Conservation (phyloP, 768 basidiomycete genomes). For the Daedaleopsis sinensis region DNA sequence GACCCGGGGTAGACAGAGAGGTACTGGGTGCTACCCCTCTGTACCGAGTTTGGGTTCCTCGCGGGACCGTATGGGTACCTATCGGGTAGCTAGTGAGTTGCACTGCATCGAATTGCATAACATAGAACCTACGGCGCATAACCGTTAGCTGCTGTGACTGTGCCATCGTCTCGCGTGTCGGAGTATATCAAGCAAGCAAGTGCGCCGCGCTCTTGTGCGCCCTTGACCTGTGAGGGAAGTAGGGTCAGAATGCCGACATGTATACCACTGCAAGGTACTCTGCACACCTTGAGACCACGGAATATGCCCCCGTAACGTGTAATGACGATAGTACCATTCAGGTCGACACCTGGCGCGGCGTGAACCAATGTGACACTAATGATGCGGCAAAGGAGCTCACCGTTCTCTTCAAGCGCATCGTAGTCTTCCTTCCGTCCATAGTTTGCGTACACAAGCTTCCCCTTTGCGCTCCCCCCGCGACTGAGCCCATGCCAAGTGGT, state of each 20-base stretch:
- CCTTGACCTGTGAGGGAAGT: conserved; percentile 60
- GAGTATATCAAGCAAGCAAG: conserved; percentile 80
- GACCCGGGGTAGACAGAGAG: conserved; percentile 57
- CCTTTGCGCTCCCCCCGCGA: conserved; percentile 72
- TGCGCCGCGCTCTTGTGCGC: conserved; percentile 83
- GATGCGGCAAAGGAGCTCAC: conserved; percentile 1
- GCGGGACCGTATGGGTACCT: conserved; percentile 87
- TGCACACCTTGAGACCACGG: conserved; percentile 79
- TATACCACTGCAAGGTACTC: background rate
- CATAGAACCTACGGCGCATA: conserved; percentile 50
- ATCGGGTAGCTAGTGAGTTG: background rate
- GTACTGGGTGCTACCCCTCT: conserved; percentile 84
- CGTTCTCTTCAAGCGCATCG: conserved; percentile 57
- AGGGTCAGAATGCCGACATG: background rate
- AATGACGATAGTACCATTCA: conserved; percentile 79
- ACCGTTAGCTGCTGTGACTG: conserved; percentile 74
- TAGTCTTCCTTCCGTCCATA: conserved; percentile 80
- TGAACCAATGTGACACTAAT: background rate
- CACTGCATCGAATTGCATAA: background rate
- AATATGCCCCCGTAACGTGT: conserved; percentile 76
- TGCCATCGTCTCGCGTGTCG: conserved; percentile 86
- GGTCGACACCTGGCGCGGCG: conserved; percentile 55
- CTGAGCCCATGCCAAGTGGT: conserved; percentile 90
- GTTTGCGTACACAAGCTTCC: conserved; percentile 75
- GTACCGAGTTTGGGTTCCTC: conserved; percentile 79